Evolutionary conservation across 805 yeast species (phyloP), one percentile per base, ranked within the genome.

Genomic region (Saccharomycopsis guyanensis): DNA sequence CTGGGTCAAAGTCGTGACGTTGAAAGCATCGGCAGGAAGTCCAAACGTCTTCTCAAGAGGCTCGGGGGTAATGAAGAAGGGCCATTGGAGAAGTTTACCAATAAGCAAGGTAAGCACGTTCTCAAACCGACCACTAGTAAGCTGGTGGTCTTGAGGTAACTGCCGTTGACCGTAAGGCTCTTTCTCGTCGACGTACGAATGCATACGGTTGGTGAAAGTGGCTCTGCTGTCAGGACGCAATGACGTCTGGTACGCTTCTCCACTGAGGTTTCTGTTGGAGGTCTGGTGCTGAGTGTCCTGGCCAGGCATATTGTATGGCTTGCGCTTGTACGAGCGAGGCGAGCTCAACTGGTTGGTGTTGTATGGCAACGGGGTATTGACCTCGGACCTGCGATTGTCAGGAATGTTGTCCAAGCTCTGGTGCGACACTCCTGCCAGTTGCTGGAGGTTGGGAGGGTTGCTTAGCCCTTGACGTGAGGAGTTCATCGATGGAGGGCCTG

Each of bases 1-100:
- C 24, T 51, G 47, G 15, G 41, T 31, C n/a, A 49, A 35, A 12
- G 47, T 24, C 13, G 33, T 32, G 10, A 51, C 15, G 18, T 47
- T 49, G 38, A 51, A 39, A 12, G 46, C 40, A 41, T 45, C 45
- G 5, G 12, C 25, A 1, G 54, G 52, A 34, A 47, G 33, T 3
- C 51, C 53, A 16, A 51, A 46, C 4, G 43, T 22, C 6, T 18
- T 33, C 6, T 18, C 15, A 8, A 49, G 12, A 2, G 36, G 19
- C 24, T 25, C 35, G 4, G 54, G 54, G 10, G 44, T 27, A 4
- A 7, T 13, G 38, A 51, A 42, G 15, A 51, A 40, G 13, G 48
- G 50, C 18, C 27, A 27, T 25, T 38, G 37, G 3, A 49, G 34
- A 12, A 40, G 29, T 40, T 45, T 37, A 8, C 29, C 15, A 24